phyloP scores from a whole-genome alignment of 179 eudicot species.

The Beta corolliflora region DNA sequence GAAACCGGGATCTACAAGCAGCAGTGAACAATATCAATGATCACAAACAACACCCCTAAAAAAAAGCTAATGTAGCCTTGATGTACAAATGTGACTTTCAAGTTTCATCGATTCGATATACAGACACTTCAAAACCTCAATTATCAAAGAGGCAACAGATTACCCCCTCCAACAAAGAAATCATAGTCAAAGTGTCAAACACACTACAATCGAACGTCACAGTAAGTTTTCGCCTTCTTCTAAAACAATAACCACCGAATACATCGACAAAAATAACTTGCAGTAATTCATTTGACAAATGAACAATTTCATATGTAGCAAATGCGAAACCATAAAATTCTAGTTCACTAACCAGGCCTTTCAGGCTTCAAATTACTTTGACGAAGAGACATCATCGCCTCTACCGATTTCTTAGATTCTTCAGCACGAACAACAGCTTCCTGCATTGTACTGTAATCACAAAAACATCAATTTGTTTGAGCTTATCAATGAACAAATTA shows the following conservation, averaged over 20 bases:
- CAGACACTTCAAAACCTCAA: background rate
- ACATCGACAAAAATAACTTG: background rate
- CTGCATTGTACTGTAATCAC: conserved; percentile 37
- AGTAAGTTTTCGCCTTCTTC: no score
- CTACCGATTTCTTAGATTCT: conserved; percentile 81
- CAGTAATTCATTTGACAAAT: background rate
- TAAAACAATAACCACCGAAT: no score
- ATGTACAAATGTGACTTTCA: background rate
- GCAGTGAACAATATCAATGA: background rate
- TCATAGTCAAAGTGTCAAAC: background rate
- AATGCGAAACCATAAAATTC: background rate
- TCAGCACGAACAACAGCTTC: conserved; percentile 81
- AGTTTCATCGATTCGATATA: background rate
- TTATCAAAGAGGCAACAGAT: background rate
- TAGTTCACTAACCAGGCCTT: conserved; percentile 70
- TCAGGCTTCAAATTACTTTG: conserved; percentile 86
- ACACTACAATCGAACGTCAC: background rate
- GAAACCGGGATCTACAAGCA: conserved; percentile 62
- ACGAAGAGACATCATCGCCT: conserved; percentile 80
- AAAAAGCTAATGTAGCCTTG: no score
- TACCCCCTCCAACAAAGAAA: background rate
- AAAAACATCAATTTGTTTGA: no score
- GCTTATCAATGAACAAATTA: no score
- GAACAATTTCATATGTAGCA: background rate
- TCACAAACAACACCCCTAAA: conserved; percentile 1